Conservation (phyloP, 805 yeast species). For the Wickerhamiella kurtzmanii region DNA sequence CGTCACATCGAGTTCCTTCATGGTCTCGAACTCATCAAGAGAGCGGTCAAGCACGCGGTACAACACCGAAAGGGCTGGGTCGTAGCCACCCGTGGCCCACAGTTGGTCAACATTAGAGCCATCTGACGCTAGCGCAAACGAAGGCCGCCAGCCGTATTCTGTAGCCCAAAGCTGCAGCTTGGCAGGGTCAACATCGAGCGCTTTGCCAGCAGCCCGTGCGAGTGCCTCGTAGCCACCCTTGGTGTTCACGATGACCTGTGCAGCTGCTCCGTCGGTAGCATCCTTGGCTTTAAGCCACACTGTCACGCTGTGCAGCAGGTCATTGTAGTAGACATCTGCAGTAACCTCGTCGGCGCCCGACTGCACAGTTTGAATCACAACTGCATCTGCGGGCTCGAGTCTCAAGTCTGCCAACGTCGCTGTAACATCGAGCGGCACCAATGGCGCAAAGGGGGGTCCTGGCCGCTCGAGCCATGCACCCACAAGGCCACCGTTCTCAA, state of each 20-base stretch:
- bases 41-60: constrained; percentile 70
- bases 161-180: constrained; percentile 55
- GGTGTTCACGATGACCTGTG: constrained; percentile 54
- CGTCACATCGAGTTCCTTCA: constrained; percentile 48
- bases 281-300: constrained; percentile 10
- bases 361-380: constrained; percentile 1
- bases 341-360: neutral
- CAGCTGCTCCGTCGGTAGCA: constrained; percentile 15
- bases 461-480: constrained; percentile 1
- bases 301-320: constrained; percentile 22
- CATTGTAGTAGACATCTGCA: constrained; percentile 23
- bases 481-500: neutral
- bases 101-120: constrained; percentile 12
- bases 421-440: neutral
- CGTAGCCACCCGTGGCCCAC: constrained; percentile 5
- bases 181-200: constrained; percentile 44
- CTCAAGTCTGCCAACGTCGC: neutral
- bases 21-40: constrained; percentile 60
- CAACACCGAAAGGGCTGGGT: constrained; percentile 30
- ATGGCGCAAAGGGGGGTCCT: neutral
- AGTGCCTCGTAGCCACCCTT: constrained; percentile 45
- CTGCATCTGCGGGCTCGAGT: constrained; percentile 27
- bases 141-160: constrained; percentile 1
- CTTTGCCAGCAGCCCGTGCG: constrained; percentile 45
- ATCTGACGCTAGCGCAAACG: constrained; percentile 4